Base-by-base conservation (phyloP, 139 green algal species). In the Chlamydomonas applanata region DNA sequence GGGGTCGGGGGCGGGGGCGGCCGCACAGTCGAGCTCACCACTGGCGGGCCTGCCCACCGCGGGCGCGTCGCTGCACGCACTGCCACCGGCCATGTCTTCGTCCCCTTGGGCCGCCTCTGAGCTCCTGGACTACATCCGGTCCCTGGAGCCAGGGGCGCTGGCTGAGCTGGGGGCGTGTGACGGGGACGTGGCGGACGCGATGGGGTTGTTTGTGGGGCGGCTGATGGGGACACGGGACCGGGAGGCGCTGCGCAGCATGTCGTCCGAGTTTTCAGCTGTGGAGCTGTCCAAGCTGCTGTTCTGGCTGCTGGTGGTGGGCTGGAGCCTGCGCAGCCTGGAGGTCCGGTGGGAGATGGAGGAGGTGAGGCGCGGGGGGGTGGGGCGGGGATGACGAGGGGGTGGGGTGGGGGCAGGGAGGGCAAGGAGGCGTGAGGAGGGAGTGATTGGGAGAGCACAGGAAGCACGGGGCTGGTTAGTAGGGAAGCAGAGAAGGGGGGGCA, bases 201-300 rank as follows among this genome's bases (percentile, higher is more conserved):
- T 97, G 89, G 93, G 94, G 75, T 11, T 82, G 2, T 95, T 97
- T 67, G 84, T 97, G 30, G 68, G 87, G 69, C 67, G 89, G 33
- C 75, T 97, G 25, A 81, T 97, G 76, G 82, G 82, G 29, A 85
- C 72, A 0, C 17, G 24, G 32, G 80, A 89, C 59, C 52, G 61
- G 11, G 64, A 79, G 59, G 67, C 79, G 40, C 76, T 88, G 27
- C 34, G 68, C 13, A 62, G n/a, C 30, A 69, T 77, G 52, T 57
- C 56, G 33, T 75, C 52, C 11, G 76, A 89, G 46, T 92, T 87
- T 77, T 86, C 75, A 1, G 67, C 81, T 0, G 54, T 75, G 27
- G 92, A 97, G 83, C 77, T 97, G 46, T 84, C 79, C 65, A 87
- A 83, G 65, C 74, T 96, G 66, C 78, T 97, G 74, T 93, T 90